Evolutionary conservation across 495 filamentous ascomycete species (phyloP), one percentile per base, ranked within the genome.

Genomic region (Zalerion maritima): DNA sequence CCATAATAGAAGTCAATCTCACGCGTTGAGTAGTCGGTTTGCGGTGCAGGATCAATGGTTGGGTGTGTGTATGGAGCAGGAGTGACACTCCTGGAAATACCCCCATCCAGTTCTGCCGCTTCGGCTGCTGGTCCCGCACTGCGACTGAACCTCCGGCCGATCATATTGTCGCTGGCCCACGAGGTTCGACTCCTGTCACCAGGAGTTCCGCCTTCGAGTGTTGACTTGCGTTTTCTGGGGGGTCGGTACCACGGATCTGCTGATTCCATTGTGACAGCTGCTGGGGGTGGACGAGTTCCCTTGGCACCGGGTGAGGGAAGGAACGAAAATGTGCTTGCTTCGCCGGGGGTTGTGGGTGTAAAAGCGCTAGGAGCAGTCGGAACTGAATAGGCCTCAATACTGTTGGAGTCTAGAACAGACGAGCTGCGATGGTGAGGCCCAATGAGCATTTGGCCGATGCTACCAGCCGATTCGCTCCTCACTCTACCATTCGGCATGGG

Each of bases 1-100:
- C 85, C 78, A 49, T 96, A 94, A 46, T 93, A 93, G 43, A 87
- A 94, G 47, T 97, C 89, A 3, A 82, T 78, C 53, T 97, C 89
- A 20, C 89, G 74, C 1, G 81, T 83, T 3, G 83, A 75, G 47
- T 96, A 97, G 47, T 96, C 86, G 9, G 78, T 73, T 24, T 73
- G 58, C 2, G 71, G 54, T 0, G 49, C 28, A 42, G 57, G 40
- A 35, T 48, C 38, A 26, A 46, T 28, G 0, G 31, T 14, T 1
- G 35, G 14, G 14, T 41, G 46, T 8, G 46, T 40, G 16, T 54
- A 55, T 2, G 58, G 43, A 1, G 39, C 46, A 3, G 70, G 54
- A 2, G 59, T 58, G 9, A 41, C 50, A 12, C 54, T 56, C 14
- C 53, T 54, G 2, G 46, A 42, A 24, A 54, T 45, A 11, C 55